These are phyloP conservation scores for Linderniella brevidens DNA, from an alignment of 257 asterid species.

Conservation along the genomic window DNA sequence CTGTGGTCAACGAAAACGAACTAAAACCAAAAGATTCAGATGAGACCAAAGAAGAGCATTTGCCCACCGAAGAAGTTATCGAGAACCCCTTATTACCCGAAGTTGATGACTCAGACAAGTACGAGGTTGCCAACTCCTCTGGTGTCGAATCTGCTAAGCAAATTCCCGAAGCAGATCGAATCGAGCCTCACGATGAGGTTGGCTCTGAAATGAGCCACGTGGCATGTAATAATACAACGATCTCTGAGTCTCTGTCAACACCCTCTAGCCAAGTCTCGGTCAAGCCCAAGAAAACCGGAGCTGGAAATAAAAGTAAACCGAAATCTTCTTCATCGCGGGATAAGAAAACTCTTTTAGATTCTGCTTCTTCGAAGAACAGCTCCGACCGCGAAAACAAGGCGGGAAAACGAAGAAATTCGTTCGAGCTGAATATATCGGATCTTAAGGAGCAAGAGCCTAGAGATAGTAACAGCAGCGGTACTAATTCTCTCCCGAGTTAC, in stretches of 20 bases:
- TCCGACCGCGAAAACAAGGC: constrained; percentile 24
- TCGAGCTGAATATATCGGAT: constrained; percentile 29
- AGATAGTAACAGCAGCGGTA: constrained; percentile 29
- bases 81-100: no score
- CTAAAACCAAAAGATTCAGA: constrained; percentile 16
- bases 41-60: no score
- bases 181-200: no score
- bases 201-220: no score
- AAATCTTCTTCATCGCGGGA: constrained; percentile 23
- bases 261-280: constrained; percentile 36
- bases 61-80: no score
- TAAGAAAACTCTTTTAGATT: constrained; percentile 20
- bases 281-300: constrained; percentile 27
- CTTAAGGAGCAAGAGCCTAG: constrained; percentile 40
- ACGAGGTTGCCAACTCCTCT: no score
- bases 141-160: no score
- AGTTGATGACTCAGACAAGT: no score
- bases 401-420: constrained; percentile 34
- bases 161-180: no score
- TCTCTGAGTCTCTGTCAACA: constrained; percentile 34
- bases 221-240: constrained; percentile 9
- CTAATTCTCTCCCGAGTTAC: constrained; percentile 41
- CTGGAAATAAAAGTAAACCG: no score
- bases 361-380: constrained; percentile 18
- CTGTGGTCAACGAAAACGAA: constrained; percentile 18